Conservation (phyloP, 306 rosid species). For the Gynostemma pentaphyllum region DNA sequence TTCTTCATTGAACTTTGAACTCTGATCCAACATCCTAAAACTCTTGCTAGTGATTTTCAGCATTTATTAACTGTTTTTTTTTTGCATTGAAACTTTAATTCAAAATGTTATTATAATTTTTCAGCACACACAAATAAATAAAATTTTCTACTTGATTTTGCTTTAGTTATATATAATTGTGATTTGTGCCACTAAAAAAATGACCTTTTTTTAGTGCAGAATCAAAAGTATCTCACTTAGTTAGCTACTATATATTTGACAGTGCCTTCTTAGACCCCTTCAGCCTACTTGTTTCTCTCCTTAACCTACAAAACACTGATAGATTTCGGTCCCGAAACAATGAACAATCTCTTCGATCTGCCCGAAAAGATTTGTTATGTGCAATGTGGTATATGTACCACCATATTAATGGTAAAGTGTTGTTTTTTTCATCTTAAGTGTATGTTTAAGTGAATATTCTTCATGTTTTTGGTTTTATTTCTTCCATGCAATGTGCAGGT, state of each 20-base stretch:
- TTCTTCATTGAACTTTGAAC: slow-evolving; percentile 9
- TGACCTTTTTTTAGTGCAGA: no score
- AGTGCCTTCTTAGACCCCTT: slow-evolving; percentile 2
- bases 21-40: slow-evolving; percentile 2
- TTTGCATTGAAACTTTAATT: slow-evolving; percentile 4
- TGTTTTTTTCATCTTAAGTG: neutral
- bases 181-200: no score
- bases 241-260: neutral
- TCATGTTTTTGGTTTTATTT: neutral
- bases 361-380: slow-evolving; percentile 81
- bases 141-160: no score
- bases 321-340: slow-evolving; percentile 10
- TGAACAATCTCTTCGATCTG: slow-evolving; percentile 61
- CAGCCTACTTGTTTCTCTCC: slow-evolving; percentile 16
- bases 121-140: no score
- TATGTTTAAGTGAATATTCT: neutral
- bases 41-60: slow-evolving; percentile 14
- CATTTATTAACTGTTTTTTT: slow-evolving; percentile 10
- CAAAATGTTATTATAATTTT: neutral
- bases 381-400: slow-evolving; percentile 79
- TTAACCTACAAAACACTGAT: neutral
- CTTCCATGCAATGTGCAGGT: slow-evolving; percentile 32
- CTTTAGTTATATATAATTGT: no score
- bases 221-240: no score
- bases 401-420: slow-evolving; percentile 52